phyloP scores from a whole-genome alignment of 2,329 filamentous ascomycete species.

The Colletotrichum sp. region DNA sequence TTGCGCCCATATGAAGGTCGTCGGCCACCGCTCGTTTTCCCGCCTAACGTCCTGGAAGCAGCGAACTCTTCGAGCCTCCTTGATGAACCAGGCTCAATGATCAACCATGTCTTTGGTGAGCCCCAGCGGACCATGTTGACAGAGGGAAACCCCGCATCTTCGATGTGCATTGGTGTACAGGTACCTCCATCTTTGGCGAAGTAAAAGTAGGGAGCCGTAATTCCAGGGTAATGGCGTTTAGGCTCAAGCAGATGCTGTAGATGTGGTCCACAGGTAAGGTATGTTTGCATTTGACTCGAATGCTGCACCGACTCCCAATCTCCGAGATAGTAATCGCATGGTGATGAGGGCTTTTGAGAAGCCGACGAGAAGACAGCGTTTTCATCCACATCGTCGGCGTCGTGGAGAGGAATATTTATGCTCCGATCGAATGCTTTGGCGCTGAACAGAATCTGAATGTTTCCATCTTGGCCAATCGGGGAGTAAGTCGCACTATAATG shows the following conservation, averaged over 20 bases:
- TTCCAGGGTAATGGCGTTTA: background rate
- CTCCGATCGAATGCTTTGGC: background rate
- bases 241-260: background rate
- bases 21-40: background rate
- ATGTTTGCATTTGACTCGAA: background rate
- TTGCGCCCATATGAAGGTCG: background rate
- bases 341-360: background rate
- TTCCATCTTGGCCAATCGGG: background rate
- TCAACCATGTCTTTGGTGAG: background rate
- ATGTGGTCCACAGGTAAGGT: background rate
- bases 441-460: background rate
- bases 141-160: background rate
- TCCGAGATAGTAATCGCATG: background rate
- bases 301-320: background rate
- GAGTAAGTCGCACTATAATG: background rate
- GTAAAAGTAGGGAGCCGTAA: background rate
- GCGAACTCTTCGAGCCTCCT: background rate
- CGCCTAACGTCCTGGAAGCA: background rate
- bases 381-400: background rate
- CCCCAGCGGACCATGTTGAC: background rate
- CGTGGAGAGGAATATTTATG: background rate
- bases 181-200: background rate
- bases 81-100: background rate
- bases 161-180: background rate
- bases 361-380: background rate